These are phyloP conservation scores for Ganoderma meredithae DNA, from an alignment of 1,284 basidiomycete genomes.

Conservation along the genomic window DNA sequence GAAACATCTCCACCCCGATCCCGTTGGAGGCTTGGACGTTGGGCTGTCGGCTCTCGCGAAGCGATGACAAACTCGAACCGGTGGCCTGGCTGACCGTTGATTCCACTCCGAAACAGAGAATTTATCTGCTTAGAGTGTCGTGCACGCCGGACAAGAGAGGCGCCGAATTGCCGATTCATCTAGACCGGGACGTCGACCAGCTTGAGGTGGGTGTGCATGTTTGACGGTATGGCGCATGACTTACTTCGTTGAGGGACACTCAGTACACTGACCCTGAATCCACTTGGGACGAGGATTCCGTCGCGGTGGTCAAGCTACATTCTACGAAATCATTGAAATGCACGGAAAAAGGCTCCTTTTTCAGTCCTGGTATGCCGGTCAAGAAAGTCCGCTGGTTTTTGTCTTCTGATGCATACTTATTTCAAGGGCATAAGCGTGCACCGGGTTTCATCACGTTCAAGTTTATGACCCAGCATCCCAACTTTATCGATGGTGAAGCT, in stretches of 20 bases:
- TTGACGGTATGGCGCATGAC: not conserved
- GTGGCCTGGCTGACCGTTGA: constrained; percentile 16
- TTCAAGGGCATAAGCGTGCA: constrained; percentile 15
- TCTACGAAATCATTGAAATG: not conserved
- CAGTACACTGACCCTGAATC: constrained; percentile 12
- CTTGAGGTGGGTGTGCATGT: not conserved
- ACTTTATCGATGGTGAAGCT: constrained; percentile 21
- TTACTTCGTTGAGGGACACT: not conserved
- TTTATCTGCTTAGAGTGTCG: not conserved
- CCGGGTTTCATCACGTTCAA: constrained; percentile 28
- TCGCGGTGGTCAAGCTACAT: constrained; percentile 2
- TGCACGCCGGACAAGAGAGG: not conserved
- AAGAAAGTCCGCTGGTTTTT: not conserved
- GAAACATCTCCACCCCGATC: not conserved
- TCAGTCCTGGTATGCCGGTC: constrained; percentile 11
- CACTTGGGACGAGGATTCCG: constrained; percentile 6
- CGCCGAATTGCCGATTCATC: not conserved
- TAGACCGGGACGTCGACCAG: not conserved
- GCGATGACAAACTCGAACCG: constrained; percentile 13
- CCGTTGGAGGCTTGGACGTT: constrained; percentile 27
- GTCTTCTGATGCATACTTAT: not conserved
- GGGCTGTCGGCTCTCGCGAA: constrained; percentile 19
- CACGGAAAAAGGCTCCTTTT: not conserved
- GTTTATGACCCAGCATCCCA: constrained; percentile 26
- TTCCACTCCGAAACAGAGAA: not conserved